Evolutionary conservation across 495 filamentous ascomycete genomes (phyloP), one percentile per base, ranked within the genome.

Genomic region (Lindgomyces ingoldianus): DNA sequence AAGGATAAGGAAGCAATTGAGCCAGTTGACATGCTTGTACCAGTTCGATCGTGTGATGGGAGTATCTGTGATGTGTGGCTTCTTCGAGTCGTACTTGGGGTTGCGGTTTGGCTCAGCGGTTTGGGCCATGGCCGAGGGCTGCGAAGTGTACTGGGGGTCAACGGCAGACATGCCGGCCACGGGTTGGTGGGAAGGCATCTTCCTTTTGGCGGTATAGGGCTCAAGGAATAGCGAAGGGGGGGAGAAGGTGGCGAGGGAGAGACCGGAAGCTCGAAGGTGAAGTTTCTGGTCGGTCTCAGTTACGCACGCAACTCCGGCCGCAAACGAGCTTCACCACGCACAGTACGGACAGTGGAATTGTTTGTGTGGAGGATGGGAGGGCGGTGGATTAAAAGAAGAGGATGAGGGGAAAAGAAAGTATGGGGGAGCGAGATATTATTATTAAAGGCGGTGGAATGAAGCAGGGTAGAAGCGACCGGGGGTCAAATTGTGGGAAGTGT

Each of bases 11-110:
- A 81, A 82, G 46, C 93, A 65, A 57, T 77, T 76, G 33, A 78
- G 73, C 91, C 94, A 97, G 82, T 98, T 93, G 83, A 98, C 85
- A 72, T 98, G 95, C 75, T 95, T 91, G 80, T 93, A 88, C 92
- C 92, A 97, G 80, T 99, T 99, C 65, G 81, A 71, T 75, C 81
- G 82, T 54, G 90, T 96, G 60, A 98, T 87, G 49, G 88, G 85
- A 69, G 68, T 66, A 45, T 80, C 78, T 42, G 77, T 77, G 68
- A 80, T 80, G 73, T 80, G 78, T 4, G 75, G 75, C 70, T 80
- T 80, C 71, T 74, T 75, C 1, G 77, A 72, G 57, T 80, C 76
- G 55, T 79, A 77, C 24, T 68, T 70, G 22, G 68, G 59, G 56
- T 74, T 74, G 30, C 75, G 59, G 57, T 74, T 74, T 3, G 76